Evolutionary conservation across 2,329 filamentous ascomycete genomes (phyloP), one percentile per base, ranked within the genome.

Genomic region (Geosmithia putterillii): DNA sequence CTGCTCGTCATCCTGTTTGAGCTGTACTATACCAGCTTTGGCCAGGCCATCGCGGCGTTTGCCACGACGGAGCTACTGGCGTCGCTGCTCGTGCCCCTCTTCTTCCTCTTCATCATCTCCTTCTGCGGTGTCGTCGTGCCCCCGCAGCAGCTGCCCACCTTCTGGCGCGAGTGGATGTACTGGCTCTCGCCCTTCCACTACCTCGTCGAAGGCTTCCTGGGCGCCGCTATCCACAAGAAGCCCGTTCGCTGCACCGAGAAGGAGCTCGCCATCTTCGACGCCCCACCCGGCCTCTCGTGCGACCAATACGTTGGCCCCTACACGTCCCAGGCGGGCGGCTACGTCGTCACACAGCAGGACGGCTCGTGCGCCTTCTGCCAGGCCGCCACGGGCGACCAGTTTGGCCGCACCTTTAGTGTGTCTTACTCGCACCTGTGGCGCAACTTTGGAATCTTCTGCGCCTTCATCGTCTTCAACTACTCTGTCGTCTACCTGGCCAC

Each of bases 71-170:
- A 79, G 46, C 62, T 83, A 3, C 67, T 84, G 17, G 81, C 80
- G 1, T 79, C 75, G 4, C 60, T 84, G 0, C 64, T 84, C 1
- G 79, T 84, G 1, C 81, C 82, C 0, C 56, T 83, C 4, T 82
- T 84, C 59, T 83, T 85, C 62, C 71, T 80, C 21, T 84, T 85
- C 51, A 71, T 84, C 34, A 69, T 83, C 19, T 73, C 73, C 8
- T 86, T 86, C 66, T 84, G 80, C 55, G 81, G 81, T 45, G 77
- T 85, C 6, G 71, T 83, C 9, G 79, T 85, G 1, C 79, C 81
- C 0, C 76, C 75, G 15, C 53, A 49, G 2, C 67, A 67, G 3
- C 58, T 86, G 1, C 75, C 76, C 0, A 57, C 64, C 2, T 85
- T 85, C 56, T 85, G 81, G 81, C 65, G 68, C 14, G 60, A 59